Conservation (phyloP, 331 rosid species). For the Stylosanthes scabra region DNA sequence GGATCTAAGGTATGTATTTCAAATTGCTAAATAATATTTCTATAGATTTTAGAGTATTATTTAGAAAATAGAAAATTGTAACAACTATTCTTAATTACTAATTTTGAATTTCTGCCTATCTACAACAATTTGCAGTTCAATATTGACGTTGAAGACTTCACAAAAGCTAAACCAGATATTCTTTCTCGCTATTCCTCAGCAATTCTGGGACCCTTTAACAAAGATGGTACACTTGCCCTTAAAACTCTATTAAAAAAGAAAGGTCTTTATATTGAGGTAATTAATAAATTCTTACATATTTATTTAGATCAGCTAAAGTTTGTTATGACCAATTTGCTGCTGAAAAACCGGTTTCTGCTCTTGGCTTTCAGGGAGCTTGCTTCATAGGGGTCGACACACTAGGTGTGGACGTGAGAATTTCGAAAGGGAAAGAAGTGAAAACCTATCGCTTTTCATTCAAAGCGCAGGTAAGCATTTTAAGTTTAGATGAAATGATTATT, state of each 20-base stretch:
- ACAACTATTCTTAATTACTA: slow-evolving; percentile 7
- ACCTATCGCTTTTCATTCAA: slow-evolving; percentile 90
- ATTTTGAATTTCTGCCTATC: slow-evolving; percentile 33
- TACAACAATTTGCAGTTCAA: slow-evolving; percentile 74
- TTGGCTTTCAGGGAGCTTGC: slow-evolving; percentile 70
- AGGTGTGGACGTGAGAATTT: slow-evolving; percentile 81
- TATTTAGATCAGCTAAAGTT: neutral
- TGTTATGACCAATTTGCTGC: neutral
- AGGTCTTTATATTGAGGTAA: slow-evolving; percentile 73
- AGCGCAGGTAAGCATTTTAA: slow-evolving; percentile 63
- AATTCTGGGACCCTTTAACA: too few species aligned
- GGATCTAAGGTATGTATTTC: slow-evolving; percentile 84
- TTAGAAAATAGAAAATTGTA: too few species aligned
- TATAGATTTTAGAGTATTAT: slow-evolving; percentile 26
- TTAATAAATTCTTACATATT: slow-evolving; percentile 16
- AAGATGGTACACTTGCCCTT: too few species aligned
- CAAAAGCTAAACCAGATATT: slow-evolving; percentile 91
- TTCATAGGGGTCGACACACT: slow-evolving; percentile 90
- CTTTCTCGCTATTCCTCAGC: too few species aligned
- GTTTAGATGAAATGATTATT: slow-evolving; percentile 13
- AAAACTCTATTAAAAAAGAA: too few species aligned
- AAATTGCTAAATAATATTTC: slow-evolving; percentile 5
- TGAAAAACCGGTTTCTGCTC: neutral
- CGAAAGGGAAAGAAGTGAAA: slow-evolving; percentile 66
- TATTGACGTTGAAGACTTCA: slow-evolving; percentile 70